Base-by-base conservation (phyloP, 345 rosid genomes). In the Anacardium occidentale region DNA sequence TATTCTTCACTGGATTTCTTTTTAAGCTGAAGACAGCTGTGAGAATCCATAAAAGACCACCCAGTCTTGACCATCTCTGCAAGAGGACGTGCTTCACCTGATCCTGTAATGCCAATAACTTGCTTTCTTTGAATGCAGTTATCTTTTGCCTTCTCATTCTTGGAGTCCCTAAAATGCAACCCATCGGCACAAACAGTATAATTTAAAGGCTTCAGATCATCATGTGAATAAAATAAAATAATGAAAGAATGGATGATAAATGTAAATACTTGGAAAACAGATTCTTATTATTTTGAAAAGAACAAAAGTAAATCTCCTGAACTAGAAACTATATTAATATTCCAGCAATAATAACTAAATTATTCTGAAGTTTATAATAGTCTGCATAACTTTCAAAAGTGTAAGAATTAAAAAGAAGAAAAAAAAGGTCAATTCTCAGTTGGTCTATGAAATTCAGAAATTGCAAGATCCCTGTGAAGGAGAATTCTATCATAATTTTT, bases 11-110 rank as follows among this genome's bases (percentile, higher is more conserved):
- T 12, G 58, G 77, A 75, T 64, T 79, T 69, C 71, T 71, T 78
- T 75, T 52, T 64, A 24, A 76, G 76, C 75, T 78, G 78, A 64
- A 92, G 91, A 78, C 76, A 73, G 96, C 97, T 90, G 62, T 79
- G 79, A 53, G 90, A 83, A 77, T 86, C 90, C 81, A 90, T 75
- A 76, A 95, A 79, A 48, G 86, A 86, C 99, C 98, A 95, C 14
- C 68, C 74, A 50, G 69, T 77, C 42, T 79, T 88, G 61, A 63
- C 58, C 80, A 79, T 82, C 68, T 87, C 94, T 24, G 97, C 99
- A 14, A 89, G 72, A 37, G 76, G 76, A 81, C 14, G 70, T 56
- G 83, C 87, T 72, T 95, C 91, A 55, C 94, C 94, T 20, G 84
- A 76, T 20, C 70, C 78, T 57, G 76, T 82, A 54, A 77, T 79